phyloP scores from a whole-genome alignment of 805 yeast species.

The Kluyveromyces wickerhamii region DNA sequence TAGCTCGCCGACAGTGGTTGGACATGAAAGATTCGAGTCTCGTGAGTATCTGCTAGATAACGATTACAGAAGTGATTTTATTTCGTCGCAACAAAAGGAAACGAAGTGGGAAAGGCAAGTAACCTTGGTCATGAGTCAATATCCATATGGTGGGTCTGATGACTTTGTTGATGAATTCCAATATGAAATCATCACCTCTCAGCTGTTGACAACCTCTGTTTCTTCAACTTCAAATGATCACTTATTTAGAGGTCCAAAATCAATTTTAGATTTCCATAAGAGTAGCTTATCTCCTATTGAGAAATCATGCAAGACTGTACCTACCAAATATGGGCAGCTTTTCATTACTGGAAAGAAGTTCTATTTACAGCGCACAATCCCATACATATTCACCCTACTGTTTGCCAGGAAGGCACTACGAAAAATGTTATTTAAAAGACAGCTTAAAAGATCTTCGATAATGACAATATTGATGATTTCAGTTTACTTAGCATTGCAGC shows the following conservation, averaged over 20 bases:
- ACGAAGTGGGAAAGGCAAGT: constrained; percentile 7
- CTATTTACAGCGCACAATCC: constrained; percentile 6
- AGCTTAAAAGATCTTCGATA: constrained; percentile 1
- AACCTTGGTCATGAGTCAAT: constrained; percentile 9
- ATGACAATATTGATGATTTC: constrained; percentile 11
- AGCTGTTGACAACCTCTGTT: constrained; percentile 36
- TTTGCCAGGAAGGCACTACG: constrained; percentile 5
- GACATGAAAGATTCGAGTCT: constrained; percentile 11
- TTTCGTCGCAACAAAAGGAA: background rate
- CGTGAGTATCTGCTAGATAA: background rate
- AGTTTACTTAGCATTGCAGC: constrained; percentile 19
- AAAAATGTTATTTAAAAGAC: constrained; percentile 2
- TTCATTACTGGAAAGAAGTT: constrained; percentile 4
- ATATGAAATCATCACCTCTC: constrained; percentile 42
- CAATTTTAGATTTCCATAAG: constrained; percentile 15
- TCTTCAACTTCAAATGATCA: constrained; percentile 22
- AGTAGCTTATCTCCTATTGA: constrained; percentile 12
- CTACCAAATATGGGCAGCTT: constrained; percentile 20
- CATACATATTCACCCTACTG: constrained; percentile 8
- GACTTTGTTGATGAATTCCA: constrained; percentile 44
- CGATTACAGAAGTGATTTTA: constrained; percentile 1
- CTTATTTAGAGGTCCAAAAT: constrained; percentile 14
- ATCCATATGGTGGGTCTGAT: constrained; percentile 9
- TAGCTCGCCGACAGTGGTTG: constrained; percentile 23
- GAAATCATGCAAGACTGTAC: constrained; percentile 8